Conservation (phyloP, 768 basidiomycete species). For the Coprinopsis strossmayeri region DNA sequence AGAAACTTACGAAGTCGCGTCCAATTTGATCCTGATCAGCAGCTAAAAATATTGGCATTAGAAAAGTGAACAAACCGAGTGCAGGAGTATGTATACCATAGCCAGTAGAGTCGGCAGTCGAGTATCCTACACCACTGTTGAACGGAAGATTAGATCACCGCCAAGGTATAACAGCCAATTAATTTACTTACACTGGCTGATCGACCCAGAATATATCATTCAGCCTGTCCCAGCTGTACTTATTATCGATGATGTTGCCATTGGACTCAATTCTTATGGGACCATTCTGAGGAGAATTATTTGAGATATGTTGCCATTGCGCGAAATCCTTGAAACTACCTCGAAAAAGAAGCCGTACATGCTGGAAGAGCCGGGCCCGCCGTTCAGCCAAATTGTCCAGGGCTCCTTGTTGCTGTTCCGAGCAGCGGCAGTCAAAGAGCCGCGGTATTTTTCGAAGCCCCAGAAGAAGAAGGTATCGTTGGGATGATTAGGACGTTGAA, state of each 20-base stretch:
- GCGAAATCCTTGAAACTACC: constrained; percentile 28
- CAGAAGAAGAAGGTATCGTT: constrained; percentile 65
- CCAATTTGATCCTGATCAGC: constrained; percentile 63
- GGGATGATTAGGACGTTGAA: constrained; percentile 50
- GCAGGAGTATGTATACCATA: constrained; percentile 37
- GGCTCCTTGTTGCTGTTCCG: constrained; percentile 36
- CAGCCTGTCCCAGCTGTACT: constrained; percentile 50
- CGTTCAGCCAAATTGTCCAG: constrained; percentile 73
- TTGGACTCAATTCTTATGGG: constrained; percentile 53
- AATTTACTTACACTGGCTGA: constrained; percentile 50
- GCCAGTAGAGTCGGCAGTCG: constrained; percentile 56
- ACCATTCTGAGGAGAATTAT: constrained; percentile 67
- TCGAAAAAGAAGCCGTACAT: constrained; percentile 59
- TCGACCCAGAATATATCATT: constrained; percentile 72
- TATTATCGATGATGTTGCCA: constrained; percentile 43
- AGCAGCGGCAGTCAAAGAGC: constrained; percentile 43
- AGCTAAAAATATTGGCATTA: constrained; percentile 25
- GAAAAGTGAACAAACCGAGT: not conserved
- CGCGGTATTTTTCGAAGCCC: constrained; percentile 50
- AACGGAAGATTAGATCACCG: constrained; percentile 6
- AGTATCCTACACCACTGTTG: constrained; percentile 46
- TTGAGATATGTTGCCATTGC: no score
- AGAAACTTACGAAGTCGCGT: constrained; percentile 37
- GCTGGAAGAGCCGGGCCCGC: constrained; percentile 71
- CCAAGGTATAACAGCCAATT: not conserved